A percentile compares a stretch with the other conserved stretches of the same genome.
Evolutionary conservation across 352 stramenopile species (phyloP).

Genomic region (Saprolegnia diclina): DNA sequence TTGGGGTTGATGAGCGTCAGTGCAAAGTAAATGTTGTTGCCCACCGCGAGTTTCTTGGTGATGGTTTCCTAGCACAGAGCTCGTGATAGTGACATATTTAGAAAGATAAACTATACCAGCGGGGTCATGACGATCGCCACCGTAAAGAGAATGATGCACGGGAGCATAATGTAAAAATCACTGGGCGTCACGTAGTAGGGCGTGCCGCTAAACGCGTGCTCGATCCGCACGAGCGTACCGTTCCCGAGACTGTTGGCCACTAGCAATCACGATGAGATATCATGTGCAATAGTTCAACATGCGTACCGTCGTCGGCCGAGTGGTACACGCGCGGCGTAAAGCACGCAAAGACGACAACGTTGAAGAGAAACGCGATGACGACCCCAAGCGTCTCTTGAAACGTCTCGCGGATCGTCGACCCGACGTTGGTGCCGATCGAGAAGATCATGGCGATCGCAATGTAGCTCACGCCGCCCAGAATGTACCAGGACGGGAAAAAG

Average conservation of each 20-base stretch:
- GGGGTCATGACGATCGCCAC: conserved; percentile 53
- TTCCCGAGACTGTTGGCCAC: conserved; percentile 31
- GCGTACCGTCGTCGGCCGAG: conserved; percentile 22
- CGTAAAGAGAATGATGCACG: conserved; percentile 73
- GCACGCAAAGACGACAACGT: conserved; percentile 57
- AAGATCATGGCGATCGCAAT: conserved; percentile 73
- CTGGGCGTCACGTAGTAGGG: conserved; percentile 61
- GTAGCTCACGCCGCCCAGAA: conserved; percentile 66
- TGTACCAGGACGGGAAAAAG: conserved; percentile 66
- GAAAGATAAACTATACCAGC: conserved; percentile 28
- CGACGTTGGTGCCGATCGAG: conserved; percentile 58
- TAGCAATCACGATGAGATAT: conserved; percentile 1
- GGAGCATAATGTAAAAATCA: conserved; percentile 68
- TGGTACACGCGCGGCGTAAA: conserved; percentile 39
- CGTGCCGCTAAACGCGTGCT: conserved; percentile 50
- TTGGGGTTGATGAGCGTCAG: conserved; percentile 55
- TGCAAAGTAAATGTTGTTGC: conserved; percentile 81
- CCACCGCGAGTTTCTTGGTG: conserved; percentile 80
- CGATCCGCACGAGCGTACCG: conserved; percentile 33
- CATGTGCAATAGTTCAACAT: not conserved
- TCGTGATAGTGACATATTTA: conserved; percentile 27
- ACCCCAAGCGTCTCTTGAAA: conserved; percentile 74
- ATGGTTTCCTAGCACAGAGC: conserved; percentile 59
- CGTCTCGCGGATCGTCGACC: conserved; percentile 56
- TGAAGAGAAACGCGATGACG: conserved; percentile 74